phyloP scores from a whole-genome alignment of 169 alveolate genomes.

The Perkinsus olseni region DNA sequence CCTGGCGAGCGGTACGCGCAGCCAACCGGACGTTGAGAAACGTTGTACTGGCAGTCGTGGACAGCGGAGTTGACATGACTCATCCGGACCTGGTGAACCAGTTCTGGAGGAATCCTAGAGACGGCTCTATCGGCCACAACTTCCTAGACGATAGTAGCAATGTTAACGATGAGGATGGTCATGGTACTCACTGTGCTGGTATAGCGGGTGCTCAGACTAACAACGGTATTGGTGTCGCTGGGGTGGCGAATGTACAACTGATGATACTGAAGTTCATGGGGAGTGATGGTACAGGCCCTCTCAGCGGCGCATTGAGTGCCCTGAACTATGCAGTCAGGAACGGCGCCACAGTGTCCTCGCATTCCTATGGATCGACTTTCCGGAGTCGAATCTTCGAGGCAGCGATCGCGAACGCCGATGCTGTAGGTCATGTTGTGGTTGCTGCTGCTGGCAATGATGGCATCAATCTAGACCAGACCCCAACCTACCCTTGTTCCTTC shows the following conservation, averaged over 20 bases:
- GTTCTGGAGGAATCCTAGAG: too few species aligned
- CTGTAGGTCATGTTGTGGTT: slow-evolving; percentile 20
- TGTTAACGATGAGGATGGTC: slow-evolving; percentile 34
- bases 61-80: too few species aligned
- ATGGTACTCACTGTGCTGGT: slow-evolving; percentile 42
- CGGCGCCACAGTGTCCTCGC: slow-evolving; percentile 23
- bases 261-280: slow-evolving; percentile 21
- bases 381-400: slow-evolving; percentile 22
- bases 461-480: slow-evolving; percentile 18
- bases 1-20: too few species aligned
- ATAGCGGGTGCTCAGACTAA: slow-evolving; percentile 33
- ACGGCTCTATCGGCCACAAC: slow-evolving; percentile 29
- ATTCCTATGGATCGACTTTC: slow-evolving; percentile 21
- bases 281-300: slow-evolving; percentile 22
- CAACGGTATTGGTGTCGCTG: slow-evolving; percentile 18
- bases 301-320: too few species aligned
- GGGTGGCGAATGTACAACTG: slow-evolving; percentile 21
- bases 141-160: slow-evolving; percentile 29
- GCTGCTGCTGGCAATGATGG: slow-evolving; percentile 36
- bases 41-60: too few species aligned
- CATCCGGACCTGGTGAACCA: too few species aligned
- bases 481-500: slow-evolving; percentile 29
- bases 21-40: too few species aligned
- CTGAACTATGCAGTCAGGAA: slow-evolving; percentile 26
- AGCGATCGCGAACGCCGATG: slow-evolving; percentile 30